Evolutionary conservation across 768 basidiomycete genomes (phyloP).

Genomic region (Hygrophoropsis aurantiaca): DNA sequence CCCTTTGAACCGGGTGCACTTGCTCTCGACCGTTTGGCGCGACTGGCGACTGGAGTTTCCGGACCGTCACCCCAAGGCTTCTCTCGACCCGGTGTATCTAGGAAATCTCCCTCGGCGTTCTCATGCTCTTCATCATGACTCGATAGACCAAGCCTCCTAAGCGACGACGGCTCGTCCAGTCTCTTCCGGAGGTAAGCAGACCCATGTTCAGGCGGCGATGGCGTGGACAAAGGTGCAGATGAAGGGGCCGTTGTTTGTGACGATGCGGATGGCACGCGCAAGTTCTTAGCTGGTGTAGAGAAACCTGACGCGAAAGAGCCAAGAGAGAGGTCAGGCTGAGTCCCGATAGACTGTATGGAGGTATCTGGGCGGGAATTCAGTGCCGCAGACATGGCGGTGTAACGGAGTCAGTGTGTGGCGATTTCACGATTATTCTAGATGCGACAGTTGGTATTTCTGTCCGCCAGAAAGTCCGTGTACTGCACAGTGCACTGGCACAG

Average conservation of each 20-base stretch:
- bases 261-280: slow-evolving; percentile 49
- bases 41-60: slow-evolving; percentile 49
- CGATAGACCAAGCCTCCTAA: slow-evolving; percentile 37
- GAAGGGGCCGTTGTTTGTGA: slow-evolving; percentile 53
- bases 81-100: slow-evolving; percentile 55
- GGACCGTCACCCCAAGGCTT: slow-evolving; percentile 47
- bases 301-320: slow-evolving; percentile 54
- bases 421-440: too few species aligned
- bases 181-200: slow-evolving; percentile 35
- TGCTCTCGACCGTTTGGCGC: slow-evolving; percentile 43
- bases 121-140: slow-evolving; percentile 37
- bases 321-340: slow-evolving; percentile 60
- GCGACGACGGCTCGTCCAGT: slow-evolving; percentile 39
- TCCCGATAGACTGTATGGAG: slow-evolving; percentile 43
- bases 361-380: slow-evolving; percentile 39
- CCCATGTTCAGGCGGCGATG: slow-evolving; percentile 42
- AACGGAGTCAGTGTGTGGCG: too few species aligned
- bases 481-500: too few species aligned
- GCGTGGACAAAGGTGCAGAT: slow-evolving; percentile 49
- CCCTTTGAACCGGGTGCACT: slow-evolving; percentile 28
- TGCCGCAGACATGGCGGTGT: slow-evolving; percentile 40
- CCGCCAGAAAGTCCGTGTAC: too few species aligned
- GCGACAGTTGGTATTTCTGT: too few species aligned
- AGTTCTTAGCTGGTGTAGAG: slow-evolving; percentile 48
- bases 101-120: slow-evolving; percentile 36